These are phyloP conservation scores for Teunomyces kruisii DNA, from an alignment of 805 yeast genomes.

Conservation along the genomic window DNA sequence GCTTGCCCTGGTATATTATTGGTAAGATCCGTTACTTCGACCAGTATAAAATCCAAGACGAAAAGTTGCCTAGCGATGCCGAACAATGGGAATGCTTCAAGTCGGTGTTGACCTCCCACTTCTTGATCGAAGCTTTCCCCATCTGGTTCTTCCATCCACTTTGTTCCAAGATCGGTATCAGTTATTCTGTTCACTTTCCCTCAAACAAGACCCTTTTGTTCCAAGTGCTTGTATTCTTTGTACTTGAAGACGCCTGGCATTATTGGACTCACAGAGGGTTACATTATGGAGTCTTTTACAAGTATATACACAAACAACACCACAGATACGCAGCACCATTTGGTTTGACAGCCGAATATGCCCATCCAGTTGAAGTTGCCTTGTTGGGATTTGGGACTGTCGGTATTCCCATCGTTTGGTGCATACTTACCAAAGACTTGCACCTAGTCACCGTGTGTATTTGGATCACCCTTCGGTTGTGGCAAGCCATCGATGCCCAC, in stretches of 20 bases:
- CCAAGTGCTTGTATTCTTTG: conserved; percentile 77
- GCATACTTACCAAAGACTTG: conserved; percentile 68
- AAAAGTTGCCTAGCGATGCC: conserved; percentile 70
- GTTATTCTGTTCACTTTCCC: conserved; percentile 88
- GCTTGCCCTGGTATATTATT: conserved; percentile 87
- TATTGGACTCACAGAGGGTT: conserved; percentile 91
- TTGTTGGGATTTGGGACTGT: conserved; percentile 93
- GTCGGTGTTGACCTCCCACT: conserved; percentile 80
- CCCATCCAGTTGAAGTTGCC: conserved; percentile 93
- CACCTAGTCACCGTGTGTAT: conserved; percentile 86
- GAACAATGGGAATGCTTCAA: conserved; percentile 95
- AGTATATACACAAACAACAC: conserved; percentile 94
- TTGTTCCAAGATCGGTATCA: conserved; percentile 77
- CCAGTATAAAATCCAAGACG: conserved; percentile 85
- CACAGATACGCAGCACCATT: conserved; percentile 98
- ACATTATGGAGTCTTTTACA: conserved; percentile 87
- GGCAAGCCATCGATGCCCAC: conserved; percentile 97
- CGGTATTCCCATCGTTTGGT: conserved; percentile 88
- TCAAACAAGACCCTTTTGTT: conserved; percentile 50
- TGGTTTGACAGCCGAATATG: conserved; percentile 96
- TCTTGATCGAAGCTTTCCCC: conserved; percentile 91
- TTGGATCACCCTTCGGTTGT: conserved; percentile 86
- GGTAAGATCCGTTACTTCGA: conserved; percentile 85
- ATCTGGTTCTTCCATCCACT: conserved; percentile 97
- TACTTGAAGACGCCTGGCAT: conserved; percentile 94